Base-by-base conservation (phyloP, 345 rosid genomes). In the Brassica rapa region DNA sequence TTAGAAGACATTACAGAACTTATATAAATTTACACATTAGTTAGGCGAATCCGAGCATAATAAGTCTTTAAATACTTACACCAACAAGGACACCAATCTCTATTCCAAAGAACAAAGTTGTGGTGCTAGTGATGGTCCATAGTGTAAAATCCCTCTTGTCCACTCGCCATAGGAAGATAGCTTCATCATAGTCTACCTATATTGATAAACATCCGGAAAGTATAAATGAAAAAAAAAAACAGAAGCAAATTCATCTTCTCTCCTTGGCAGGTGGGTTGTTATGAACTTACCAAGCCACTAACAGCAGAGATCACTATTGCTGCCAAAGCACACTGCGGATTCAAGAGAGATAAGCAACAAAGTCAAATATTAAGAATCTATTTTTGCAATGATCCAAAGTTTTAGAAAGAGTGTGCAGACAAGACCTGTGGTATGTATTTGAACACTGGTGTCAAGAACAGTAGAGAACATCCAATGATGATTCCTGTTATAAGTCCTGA, bases 71-170 rank as follows among this genome's bases (percentile, higher is more conserved):
- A 16, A 15, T 53, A 53, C 98, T 84, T 80, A 95, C 99, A 87
- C 99, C 99, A 73, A 91, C 75, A 81, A 95, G 94, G 78, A 95
- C 98, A 30, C 99, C 99, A 25, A 95, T 91, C 89, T 95, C 98
- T 70, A 95, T 95, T 59, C 98, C 94, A 1, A 95, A 88, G 83
- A 95, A 89, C 86, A 95, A 83, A 49, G 99, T 95, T 71, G 92
- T 82, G 23, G 86, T 71, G 68, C 86, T 80, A 61, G 99, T 95
- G 80, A 95, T 83, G 72, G 85, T 86, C 99, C 99, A 95, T 74
- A 95, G 99, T 74, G 88, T 87, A 93, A 95, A 91, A 86, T 95
- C 99, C 77, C 87, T 93, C 87, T 95, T 95, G 71, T 93, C 97
- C 57, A 95, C 92, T 57, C 72, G 89, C 99, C 98, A 95, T 74